Percentiles rank a stretch among this genome's conserved stretches.
Conservation (phyloP, 805 yeast genomes). For the Spencermartinsiella europaea region DNA sequence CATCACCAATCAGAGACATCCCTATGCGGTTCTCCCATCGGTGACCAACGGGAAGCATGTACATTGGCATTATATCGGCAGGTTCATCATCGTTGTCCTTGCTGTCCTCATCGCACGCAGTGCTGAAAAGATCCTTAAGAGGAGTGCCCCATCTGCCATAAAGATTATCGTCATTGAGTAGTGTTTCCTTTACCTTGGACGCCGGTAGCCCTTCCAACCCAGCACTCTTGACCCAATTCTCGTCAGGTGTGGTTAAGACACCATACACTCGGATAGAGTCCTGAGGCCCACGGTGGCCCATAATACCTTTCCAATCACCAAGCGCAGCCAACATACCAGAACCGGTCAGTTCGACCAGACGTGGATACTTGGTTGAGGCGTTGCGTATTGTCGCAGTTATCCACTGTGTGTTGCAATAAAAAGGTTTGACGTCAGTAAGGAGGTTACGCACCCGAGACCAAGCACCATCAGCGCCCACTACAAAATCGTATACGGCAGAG, state of each 20-base stretch:
- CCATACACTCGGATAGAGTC: neutral
- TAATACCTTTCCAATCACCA: neutral
- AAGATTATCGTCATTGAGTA: neutral
- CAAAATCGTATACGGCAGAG: neutral
- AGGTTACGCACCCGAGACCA: neutral
- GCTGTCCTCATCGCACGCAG: neutral
- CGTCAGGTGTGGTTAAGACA: neutral
- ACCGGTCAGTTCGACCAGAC: neutral
- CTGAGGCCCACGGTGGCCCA: neutral
- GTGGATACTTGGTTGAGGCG: neutral
- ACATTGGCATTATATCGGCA: neutral
- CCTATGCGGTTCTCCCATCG: neutral
- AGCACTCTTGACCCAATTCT: neutral
- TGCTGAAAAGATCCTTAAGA: neutral
- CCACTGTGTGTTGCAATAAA: neutral
- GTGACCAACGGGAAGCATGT: conserved; percentile 2
- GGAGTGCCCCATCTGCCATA: neutral
- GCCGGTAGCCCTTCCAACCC: neutral
- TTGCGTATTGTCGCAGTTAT: neutral
- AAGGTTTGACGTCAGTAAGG: neutral
- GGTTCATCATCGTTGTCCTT: neutral
- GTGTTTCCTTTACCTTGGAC: neutral
- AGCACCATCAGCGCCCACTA: neutral
- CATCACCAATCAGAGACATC: neutral
- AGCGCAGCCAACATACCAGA: neutral